These are phyloP conservation scores for Haemoproteus tartakovskyi DNA, from an alignment of 169 alveolate genomes.

Conservation along the genomic window DNA sequence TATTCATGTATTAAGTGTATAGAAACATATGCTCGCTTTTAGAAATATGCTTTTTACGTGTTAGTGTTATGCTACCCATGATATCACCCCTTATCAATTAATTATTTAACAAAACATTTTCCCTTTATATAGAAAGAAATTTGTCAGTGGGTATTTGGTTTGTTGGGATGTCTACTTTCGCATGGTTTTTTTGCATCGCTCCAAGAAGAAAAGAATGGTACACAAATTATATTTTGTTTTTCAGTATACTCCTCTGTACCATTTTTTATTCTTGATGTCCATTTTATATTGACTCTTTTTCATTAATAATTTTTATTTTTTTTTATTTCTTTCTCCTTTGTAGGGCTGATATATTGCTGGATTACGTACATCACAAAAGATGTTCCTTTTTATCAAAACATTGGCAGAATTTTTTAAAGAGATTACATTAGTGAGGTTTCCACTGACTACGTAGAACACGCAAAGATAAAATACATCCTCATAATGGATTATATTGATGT, in stretches of 20 bases:
- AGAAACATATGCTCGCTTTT: too few species aligned
- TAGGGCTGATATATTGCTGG: conserved; percentile 66
- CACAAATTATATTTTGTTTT: neutral
- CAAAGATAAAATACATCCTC: neutral
- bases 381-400: conserved; percentile 55
- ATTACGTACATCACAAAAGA: conserved; percentile 63
- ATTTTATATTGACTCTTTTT: neutral
- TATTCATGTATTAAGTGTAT: too few species aligned
- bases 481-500: neutral
- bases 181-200: conserved; percentile 51
- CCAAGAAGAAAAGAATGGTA: conserved; percentile 64
- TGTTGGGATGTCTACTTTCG: conserved; percentile 25
- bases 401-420: conserved; percentile 36
- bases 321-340: neutral
- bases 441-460: neutral
- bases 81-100: too few species aligned
- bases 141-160: conserved; percentile 45
- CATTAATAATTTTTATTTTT: neutral
- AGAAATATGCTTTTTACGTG: too few species aligned
- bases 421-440: conserved; percentile 6
- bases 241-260: neutral
- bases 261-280: neutral
- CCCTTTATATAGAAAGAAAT: conserved; percentile 29
- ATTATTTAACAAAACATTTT: too few species aligned
- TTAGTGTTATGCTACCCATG: too few species aligned